phyloP scores from a whole-genome alignment of 352 stramenopile genomes.

The Pelagophyceae sp. region DNA sequence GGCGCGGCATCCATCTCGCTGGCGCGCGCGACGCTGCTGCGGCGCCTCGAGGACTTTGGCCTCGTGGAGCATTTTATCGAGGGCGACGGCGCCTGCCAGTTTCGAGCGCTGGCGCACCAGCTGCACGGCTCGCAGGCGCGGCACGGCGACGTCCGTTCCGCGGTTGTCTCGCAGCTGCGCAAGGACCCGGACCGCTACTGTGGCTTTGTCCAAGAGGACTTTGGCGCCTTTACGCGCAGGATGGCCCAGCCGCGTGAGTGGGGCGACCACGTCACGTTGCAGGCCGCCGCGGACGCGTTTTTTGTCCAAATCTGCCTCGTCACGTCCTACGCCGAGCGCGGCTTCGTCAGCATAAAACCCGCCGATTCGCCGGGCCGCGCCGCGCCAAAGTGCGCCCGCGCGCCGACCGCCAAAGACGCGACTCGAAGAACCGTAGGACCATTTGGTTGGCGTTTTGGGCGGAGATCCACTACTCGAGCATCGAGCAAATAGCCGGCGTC shows the following conservation, averaged over 20 bases:
- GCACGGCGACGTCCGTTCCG: not conserved
- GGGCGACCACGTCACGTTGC: slow-evolving; percentile 11
- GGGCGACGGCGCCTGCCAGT: slow-evolving; percentile 21
- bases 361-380: not conserved
- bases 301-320: not conserved
- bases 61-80: not conserved
- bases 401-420: not conserved
- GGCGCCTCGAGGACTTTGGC: not conserved
- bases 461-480: slow-evolving; percentile 16
- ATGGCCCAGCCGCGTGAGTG: not conserved
- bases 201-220: not conserved
- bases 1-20: too few species aligned
- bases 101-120: slow-evolving; percentile 23
- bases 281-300: not conserved
- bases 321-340: not conserved
- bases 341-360: not conserved
- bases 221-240: not conserved
- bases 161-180: not conserved
- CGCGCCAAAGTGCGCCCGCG: not conserved
- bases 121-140: slow-evolving; percentile 5
- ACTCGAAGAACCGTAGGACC: not conserved
- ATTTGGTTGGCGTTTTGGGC: slow-evolving; percentile 12
- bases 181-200: slow-evolving; percentile 1
- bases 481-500: not conserved
- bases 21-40: not conserved